Conservation (phyloP, 805 yeast genomes). For the Starmerella riodocensis region DNA sequence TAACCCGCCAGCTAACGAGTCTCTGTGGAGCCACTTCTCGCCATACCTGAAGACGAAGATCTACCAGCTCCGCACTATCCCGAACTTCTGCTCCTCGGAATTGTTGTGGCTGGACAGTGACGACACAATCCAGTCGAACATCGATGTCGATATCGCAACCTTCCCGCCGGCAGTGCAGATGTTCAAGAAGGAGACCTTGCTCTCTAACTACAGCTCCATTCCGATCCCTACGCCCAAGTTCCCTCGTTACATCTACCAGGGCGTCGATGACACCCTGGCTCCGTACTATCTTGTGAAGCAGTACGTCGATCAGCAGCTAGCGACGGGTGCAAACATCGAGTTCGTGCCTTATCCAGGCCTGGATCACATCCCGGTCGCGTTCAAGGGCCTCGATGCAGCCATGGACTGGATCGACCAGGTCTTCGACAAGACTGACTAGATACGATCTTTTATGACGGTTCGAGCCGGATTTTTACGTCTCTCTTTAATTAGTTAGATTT, state of each 20-base stretch:
- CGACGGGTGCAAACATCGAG: conserved; percentile 8
- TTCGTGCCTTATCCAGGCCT: conserved; percentile 2
- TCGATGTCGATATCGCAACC: conserved; percentile 17
- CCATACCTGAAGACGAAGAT: conserved; percentile 6
- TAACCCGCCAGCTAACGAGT: conserved; percentile 15
- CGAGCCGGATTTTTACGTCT: too few species aligned
- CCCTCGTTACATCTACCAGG: conserved; percentile 22
- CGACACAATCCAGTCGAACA: conserved; percentile 5
- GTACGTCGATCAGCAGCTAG: conserved; percentile 9
- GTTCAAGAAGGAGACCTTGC: conserved; percentile 5
- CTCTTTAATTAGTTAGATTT: too few species aligned
- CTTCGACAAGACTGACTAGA: not conserved
- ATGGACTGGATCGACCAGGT: conserved; percentile 9
- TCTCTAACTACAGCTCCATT: conserved; percentile 3
- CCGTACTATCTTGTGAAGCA: conserved; percentile 14
- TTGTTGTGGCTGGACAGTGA: not conserved
- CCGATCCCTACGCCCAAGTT: conserved; percentile 17
- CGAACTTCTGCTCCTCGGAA: conserved; percentile 2
- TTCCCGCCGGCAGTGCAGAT: conserved; percentile 7
- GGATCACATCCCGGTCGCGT: not conserved
- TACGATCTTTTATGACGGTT: too few species aligned
- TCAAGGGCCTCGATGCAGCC: conserved; percentile 1
- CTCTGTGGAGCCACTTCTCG: conserved; percentile 2
- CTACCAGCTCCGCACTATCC: not conserved
- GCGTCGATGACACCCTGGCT: conserved; percentile 19